Percentiles rank a stretch among this genome's conserved stretches.
Conservation (phyloP, 306 rosid genomes). For the Oxytropis ochrocephala region DNA sequence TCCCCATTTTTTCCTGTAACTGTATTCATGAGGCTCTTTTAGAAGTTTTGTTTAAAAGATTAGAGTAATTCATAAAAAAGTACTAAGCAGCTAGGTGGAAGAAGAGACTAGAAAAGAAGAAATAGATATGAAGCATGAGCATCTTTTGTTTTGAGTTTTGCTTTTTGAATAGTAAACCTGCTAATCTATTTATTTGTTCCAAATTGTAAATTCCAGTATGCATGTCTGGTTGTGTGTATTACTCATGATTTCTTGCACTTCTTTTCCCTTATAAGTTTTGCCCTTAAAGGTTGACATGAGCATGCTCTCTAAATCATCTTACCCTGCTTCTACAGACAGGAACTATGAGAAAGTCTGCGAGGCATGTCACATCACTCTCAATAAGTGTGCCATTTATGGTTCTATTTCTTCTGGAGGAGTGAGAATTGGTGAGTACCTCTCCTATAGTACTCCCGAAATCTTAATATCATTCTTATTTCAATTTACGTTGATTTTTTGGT, state of each 20-base stretch:
- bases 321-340: slow-evolving; percentile 41
- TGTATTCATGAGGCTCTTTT: not conserved
- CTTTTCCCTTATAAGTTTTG: not conserved
- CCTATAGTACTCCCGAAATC: not conserved
- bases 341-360: slow-evolving; percentile 79
- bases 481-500: not conserved
- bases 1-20: not conserved
- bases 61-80: not conserved
- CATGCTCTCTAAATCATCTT: slow-evolving; percentile 14
- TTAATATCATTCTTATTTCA: not conserved
- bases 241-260: slow-evolving; percentile 1
- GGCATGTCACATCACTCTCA: slow-evolving; percentile 68
- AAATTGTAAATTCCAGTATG: not conserved
- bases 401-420: slow-evolving; percentile 70
- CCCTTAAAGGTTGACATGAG: slow-evolving; percentile 19
- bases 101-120: not conserved
- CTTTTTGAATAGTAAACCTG: not conserved
- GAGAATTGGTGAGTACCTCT: slow-evolving; percentile 63
- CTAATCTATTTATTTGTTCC: not conserved
- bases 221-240: not conserved
- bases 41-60: not conserved
- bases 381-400: slow-evolving; percentile 71
- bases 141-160: not conserved
- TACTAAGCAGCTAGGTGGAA: not conserved
- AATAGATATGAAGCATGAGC: not conserved